Conservation (phyloP, 768 basidiomycete species). For the Mycena vulgaris region DNA sequence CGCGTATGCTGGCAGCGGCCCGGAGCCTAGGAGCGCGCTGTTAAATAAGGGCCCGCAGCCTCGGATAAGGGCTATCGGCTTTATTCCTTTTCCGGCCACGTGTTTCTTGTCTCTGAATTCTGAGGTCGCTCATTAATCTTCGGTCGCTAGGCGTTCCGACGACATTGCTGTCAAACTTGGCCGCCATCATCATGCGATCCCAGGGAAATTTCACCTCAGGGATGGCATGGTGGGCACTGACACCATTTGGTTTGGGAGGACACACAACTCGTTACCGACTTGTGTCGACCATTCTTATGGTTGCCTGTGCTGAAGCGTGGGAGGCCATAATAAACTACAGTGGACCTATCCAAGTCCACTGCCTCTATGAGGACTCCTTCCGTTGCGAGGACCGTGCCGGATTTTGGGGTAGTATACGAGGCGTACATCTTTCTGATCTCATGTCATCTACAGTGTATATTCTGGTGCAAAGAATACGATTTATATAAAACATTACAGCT, state of each 20-base stretch:
- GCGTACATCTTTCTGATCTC: conserved; percentile 20
- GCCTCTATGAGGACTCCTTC: conserved; percentile 33
- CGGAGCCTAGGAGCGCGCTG: too few species aligned
- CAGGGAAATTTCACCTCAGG: conserved; percentile 14
- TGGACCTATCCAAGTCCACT: conserved; percentile 11
- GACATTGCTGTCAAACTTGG: background rate
- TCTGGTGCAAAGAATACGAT: conserved; percentile 5
- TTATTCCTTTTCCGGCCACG: too few species aligned
- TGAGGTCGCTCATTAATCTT: too few species aligned
- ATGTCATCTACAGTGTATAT: background rate
- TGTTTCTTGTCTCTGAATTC: too few species aligned
- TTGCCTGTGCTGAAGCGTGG: background rate
- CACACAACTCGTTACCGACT: conserved; percentile 12
- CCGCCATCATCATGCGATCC: conserved; percentile 7
- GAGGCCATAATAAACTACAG: conserved; percentile 10
- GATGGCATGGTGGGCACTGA: background rate
- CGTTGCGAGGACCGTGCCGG: conserved; percentile 32
- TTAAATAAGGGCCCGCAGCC: too few species aligned
- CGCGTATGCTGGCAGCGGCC: too few species aligned
- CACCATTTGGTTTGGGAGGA: conserved; percentile 2
- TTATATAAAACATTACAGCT: background rate
- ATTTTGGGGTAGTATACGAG: conserved; percentile 33
- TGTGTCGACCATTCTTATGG: conserved; percentile 18
- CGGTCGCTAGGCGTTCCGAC: too few species aligned
- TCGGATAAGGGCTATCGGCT: too few species aligned